phyloP scores from a whole-genome alignment of 306 rosid species.

The Mimosa bimucronata region DNA sequence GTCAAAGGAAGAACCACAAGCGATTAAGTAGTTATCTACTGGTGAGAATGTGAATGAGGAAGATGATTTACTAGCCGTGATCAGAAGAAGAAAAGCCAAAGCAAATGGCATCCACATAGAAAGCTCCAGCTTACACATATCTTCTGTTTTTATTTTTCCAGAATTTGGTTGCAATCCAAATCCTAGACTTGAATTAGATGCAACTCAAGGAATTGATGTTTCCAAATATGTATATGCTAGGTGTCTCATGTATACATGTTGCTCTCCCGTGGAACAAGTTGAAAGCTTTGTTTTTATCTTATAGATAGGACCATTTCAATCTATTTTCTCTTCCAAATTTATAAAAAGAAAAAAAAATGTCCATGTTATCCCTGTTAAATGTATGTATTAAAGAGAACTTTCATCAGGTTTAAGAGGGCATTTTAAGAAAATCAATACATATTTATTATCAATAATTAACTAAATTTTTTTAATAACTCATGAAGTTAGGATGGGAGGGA shows the following conservation, averaged over 20 bases:
- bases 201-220: not conserved
- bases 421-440: too few relatives aligned
- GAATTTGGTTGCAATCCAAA: not conserved
- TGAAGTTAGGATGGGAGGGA: too few relatives aligned
- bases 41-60: conserved; percentile 60
- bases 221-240: not conserved
- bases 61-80: not conserved
- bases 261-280: too few relatives aligned
- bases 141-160: not conserved
- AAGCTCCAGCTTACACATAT: conserved; percentile 31
- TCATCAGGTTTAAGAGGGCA: too few relatives aligned
- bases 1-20: conserved; percentile 73
- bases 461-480: too few relatives aligned
- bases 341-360: too few relatives aligned
- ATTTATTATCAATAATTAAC: too few relatives aligned
- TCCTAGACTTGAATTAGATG: too few relatives aligned
- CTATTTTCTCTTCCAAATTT: not conserved
- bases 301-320: too few relatives aligned
- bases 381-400: too few relatives aligned
- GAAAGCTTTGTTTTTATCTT: too few relatives aligned
- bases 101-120: conserved; percentile 37
- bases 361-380: too few relatives aligned
- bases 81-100: conserved; percentile 24
- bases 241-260: not conserved
- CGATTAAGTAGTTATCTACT: conserved; percentile 64